phyloP scores from a whole-genome alignment of 2,329 filamentous ascomycete species.

The Claviceps pazoutovae region DNA sequence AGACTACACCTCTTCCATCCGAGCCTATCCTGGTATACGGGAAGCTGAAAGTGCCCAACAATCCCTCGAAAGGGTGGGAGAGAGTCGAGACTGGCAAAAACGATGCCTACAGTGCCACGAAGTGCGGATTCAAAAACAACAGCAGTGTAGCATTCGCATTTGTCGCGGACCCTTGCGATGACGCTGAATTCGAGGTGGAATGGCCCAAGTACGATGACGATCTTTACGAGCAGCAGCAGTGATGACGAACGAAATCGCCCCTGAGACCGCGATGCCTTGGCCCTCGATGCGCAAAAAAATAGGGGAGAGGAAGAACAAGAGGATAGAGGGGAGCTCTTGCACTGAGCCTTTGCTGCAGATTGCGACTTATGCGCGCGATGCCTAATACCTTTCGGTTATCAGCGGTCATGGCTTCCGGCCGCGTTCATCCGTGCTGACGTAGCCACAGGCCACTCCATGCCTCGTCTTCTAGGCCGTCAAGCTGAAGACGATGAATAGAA shows the following conservation, averaged over 20 bases:
- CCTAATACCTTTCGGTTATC: not conserved
- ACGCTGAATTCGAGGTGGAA: slow-evolving; percentile 32
- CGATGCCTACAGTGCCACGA: slow-evolving; percentile 24
- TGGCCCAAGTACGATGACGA: slow-evolving; percentile 31
- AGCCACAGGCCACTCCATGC: not conserved
- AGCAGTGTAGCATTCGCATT: slow-evolving; percentile 36
- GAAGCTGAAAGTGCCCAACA: slow-evolving; percentile 28
- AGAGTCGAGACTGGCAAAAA: slow-evolving; percentile 23
- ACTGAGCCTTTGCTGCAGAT: not conserved
- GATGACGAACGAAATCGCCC: not conserved
- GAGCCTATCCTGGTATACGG: slow-evolving; percentile 33
- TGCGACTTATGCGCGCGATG: not conserved
- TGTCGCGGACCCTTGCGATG: slow-evolving; percentile 23
- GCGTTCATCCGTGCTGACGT: not conserved
- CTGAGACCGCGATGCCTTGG: too few species aligned
- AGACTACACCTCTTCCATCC: slow-evolving; percentile 25
- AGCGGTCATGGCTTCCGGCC: not conserved
- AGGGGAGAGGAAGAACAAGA: not conserved
- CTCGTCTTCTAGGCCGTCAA: not conserved
- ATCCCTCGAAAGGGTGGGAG: slow-evolving; percentile 36
- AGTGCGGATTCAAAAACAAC: slow-evolving; percentile 32
- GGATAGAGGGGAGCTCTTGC: not conserved
- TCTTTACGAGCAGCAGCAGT: slow-evolving; percentile 12
- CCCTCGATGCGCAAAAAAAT: too few species aligned
- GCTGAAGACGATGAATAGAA: not conserved